phyloP scores from a whole-genome alignment of 257 asterid genomes.

The Solanum peruvianum region DNA sequence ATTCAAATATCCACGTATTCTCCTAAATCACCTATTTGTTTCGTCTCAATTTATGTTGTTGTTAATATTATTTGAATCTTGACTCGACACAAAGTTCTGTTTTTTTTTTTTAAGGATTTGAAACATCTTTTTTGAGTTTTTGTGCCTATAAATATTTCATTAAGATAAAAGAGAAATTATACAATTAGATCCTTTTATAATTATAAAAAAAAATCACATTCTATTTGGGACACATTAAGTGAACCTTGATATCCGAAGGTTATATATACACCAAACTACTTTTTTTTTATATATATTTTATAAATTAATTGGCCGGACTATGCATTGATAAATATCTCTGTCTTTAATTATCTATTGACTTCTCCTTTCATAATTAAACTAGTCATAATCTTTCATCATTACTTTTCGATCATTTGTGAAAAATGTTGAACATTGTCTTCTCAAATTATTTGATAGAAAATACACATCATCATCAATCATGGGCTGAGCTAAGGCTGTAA shows the following conservation, averaged over 20 bases:
- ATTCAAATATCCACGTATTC: background rate
- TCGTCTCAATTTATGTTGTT: background rate
- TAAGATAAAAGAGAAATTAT: no score
- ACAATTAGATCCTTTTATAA: no score
- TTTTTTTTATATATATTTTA: no score
- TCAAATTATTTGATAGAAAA: background rate
- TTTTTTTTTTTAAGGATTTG: background rate
- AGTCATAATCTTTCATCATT: accelerated
- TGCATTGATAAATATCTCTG: background rate
- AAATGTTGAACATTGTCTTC: background rate
- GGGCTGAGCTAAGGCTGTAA: background rate
- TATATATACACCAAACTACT: background rate
- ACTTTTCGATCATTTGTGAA: background rate
- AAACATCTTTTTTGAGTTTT: no score
- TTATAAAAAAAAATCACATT: no score
- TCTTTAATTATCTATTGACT: background rate
- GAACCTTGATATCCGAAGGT: no score
- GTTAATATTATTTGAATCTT: no score
- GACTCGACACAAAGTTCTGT: no score
- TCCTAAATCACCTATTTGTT: background rate
- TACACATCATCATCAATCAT: no score
- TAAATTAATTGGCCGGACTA: background rate
- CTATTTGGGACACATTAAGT: no score
- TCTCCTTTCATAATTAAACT: background rate
- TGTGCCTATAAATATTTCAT: background rate